Evolutionary conservation across 805 yeast species (phyloP).

Genomic region (Torulaspora maleeae): DNA sequence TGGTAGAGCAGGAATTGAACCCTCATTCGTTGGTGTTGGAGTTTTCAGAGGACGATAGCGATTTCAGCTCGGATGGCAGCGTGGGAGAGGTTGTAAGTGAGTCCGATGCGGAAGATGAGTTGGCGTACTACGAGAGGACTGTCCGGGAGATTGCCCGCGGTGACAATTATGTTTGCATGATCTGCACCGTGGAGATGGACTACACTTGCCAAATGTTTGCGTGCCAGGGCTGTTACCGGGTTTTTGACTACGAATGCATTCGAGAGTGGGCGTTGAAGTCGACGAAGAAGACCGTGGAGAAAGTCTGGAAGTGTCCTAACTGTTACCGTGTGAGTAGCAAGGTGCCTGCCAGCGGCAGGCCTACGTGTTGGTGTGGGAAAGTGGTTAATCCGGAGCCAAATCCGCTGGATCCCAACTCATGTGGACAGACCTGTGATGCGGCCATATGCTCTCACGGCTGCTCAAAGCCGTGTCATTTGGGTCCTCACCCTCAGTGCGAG

Average conservation of each 20-base stretch:
- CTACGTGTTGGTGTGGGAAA: constrained; percentile 84
- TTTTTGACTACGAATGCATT: constrained; percentile 81
- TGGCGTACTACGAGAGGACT: constrained; percentile 33
- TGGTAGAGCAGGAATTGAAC: constrained; percentile 1
- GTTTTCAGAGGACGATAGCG: constrained; percentile 14
- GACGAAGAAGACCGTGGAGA: constrained; percentile 54
- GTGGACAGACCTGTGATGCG: constrained; percentile 76
- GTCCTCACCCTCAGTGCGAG: constrained; percentile 77
- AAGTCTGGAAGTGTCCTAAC: constrained; percentile 85
- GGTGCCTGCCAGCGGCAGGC: constrained; percentile 46
- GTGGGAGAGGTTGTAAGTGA: neutral
- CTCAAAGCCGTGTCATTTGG: constrained; percentile 77
- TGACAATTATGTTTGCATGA: constrained; percentile 77
- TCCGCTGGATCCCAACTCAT: constrained; percentile 68
- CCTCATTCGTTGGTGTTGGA: constrained; percentile 10
- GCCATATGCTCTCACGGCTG: constrained; percentile 72
- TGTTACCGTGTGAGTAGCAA: constrained; percentile 44
- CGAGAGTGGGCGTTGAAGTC: constrained; percentile 82
- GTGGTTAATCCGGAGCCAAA: constrained; percentile 59
- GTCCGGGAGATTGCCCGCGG: constrained; percentile 35
- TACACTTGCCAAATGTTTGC: constrained; percentile 67
- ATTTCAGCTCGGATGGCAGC: constrained; percentile 6
- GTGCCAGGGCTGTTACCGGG: constrained; percentile 72
- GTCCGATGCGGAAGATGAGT: constrained; percentile 11
- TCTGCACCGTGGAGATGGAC: constrained; percentile 81